Base-by-base conservation (phyloP, 1,284 basidiomycete genomes). In the Porogramme epimiltina region DNA sequence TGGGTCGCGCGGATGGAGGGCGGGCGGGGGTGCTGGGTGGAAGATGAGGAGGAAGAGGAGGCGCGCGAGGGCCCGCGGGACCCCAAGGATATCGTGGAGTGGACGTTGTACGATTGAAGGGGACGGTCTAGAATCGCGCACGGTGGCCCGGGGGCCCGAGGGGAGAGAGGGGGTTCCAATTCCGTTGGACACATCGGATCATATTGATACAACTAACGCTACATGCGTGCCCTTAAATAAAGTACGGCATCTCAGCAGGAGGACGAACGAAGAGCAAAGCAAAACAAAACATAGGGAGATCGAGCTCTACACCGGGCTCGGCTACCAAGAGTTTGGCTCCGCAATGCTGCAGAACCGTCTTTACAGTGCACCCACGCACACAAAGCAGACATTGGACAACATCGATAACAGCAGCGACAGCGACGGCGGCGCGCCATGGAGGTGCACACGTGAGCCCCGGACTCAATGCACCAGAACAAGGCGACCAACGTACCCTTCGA, bases 401-500 rank as follows among this genome's bases (percentile, higher is more conserved):
- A 9, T 4, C 10, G 16, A 23, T 16, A 16, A 15, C 34, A 37
- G 16, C n/a, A 6, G 31, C 20, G 26, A 3, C 13, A 25, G 23
- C 23, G 26, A 4, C 16, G 26, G 16, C 24, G 18, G 18, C 24
- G n/a, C n/a, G n/a, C n/a, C n/a, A n/a, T n/a, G n/a, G n/a, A n/a
- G 28, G 13, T 13, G 28, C 13, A 31, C 28, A 31, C 13, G 28
- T 31, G 28, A 31, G 28, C 28, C 28, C 8, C 28, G 28, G 8
- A 31, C 13, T 55, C 51, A 55, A 37, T 55, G 53, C 24, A 59
- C 49, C 45, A 59, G 33, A 24, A 59, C 57, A 51, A 59, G 51
- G 49, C 57, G 57, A 46, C 57, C 57, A 39, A 54, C 54, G 57
- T 49, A 73, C 71, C 67, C 61, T 50, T 73, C 72, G 42, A 62